Conservation (phyloP, 2,329 filamentous ascomycete species). For the Neonectria magnoliae region DNA sequence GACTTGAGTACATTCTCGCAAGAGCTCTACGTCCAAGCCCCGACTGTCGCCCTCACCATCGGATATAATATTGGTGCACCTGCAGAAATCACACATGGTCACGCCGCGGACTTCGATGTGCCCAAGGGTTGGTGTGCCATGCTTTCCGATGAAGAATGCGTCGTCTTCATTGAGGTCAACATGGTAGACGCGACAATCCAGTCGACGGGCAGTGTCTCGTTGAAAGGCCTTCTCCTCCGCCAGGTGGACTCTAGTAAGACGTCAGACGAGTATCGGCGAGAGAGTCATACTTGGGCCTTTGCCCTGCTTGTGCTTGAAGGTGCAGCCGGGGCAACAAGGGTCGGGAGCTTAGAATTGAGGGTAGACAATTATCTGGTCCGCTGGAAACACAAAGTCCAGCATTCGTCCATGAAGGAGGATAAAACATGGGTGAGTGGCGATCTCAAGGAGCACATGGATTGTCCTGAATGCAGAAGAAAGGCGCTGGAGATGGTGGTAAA, state of each 20-base stretch:
- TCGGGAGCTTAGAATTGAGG: slow-evolving; percentile 21
- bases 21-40: slow-evolving; percentile 10
- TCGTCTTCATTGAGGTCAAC: slow-evolving; percentile 17
- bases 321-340: slow-evolving; percentile 1
- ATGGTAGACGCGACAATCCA: slow-evolving; percentile 9
- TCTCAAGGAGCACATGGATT: slow-evolving; percentile 1
- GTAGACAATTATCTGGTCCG: slow-evolving; percentile 18
- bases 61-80: neutral
- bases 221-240: slow-evolving; percentile 19
- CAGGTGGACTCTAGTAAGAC: neutral
- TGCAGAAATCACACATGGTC: neutral
- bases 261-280: neutral
- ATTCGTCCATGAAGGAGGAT: neutral
- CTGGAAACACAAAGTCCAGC: slow-evolving; percentile 7
- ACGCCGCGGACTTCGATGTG: neutral
- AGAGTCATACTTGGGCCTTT: slow-evolving; percentile 13
- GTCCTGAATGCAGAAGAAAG: neutral
- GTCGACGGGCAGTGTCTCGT: neutral
- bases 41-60: neutral
- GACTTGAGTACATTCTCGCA: slow-evolving; percentile 11
- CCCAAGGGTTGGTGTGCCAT: slow-evolving; percentile 11
- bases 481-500: slow-evolving; percentile 3
- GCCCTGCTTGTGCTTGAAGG: slow-evolving; percentile 11
- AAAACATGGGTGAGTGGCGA: neutral
- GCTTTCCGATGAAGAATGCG: slow-evolving; percentile 12